These are phyloP conservation scores for Calvatia gigantea DNA, from an alignment of 768 basidiomycete species.

Conservation along the genomic window DNA sequence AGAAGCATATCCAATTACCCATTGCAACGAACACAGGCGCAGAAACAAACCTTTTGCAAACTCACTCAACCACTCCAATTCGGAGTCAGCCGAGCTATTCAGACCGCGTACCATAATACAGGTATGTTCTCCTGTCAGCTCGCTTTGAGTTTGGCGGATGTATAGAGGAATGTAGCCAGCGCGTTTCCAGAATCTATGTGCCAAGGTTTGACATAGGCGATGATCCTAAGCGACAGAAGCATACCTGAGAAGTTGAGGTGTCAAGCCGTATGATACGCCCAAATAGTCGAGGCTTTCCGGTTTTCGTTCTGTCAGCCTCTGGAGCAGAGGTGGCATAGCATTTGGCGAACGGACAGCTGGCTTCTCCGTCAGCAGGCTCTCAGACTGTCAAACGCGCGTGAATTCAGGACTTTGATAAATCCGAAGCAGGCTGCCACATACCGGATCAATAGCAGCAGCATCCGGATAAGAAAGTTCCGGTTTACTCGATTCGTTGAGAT, in stretches of 20 bases:
- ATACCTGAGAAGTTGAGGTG: constrained; percentile 75
- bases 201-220: background rate
- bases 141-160: constrained; percentile 88
- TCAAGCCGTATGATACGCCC: constrained; percentile 95
- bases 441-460: constrained; percentile 43
- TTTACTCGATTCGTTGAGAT: constrained; percentile 65
- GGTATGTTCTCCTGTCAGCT: constrained; percentile 94
- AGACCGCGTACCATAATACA: constrained; percentile 93
- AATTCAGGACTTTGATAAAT: too few relatives aligned
- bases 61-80: constrained; percentile 81
- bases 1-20: background rate
- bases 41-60: constrained; percentile 71
- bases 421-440: too few relatives aligned
- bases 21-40: background rate
- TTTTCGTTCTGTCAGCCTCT: constrained; percentile 83
- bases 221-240: constrained; percentile 13
- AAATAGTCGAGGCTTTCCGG: constrained; percentile 92
- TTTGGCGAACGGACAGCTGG: constrained; percentile 67
- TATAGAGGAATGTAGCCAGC: constrained; percentile 90
- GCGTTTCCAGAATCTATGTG: constrained; percentile 87
- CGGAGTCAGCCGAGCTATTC: constrained; percentile 57
- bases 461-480: constrained; percentile 60
- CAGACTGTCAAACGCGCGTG: constrained; percentile 21
- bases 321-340: constrained; percentile 90
- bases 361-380: constrained; percentile 70